phyloP scores from a whole-genome alignment of 2,329 filamentous ascomycete species.

The Venturia effusa region DNA sequence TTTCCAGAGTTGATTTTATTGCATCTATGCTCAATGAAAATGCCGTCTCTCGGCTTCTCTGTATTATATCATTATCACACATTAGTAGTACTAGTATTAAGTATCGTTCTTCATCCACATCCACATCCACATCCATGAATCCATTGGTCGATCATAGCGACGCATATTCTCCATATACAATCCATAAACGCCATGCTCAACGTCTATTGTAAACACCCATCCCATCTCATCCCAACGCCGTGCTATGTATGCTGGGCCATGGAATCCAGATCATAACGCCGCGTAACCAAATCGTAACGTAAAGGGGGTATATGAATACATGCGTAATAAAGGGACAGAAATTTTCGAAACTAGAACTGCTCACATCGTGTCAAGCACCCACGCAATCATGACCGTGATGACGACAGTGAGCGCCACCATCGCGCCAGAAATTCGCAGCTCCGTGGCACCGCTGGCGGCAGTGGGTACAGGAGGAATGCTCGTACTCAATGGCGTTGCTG shows the following conservation, averaged over 20 bases:
- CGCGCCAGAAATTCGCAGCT: neutral
- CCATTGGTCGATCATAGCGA: neutral
- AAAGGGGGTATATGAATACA: neutral
- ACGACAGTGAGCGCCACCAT: slow-evolving; percentile 2
- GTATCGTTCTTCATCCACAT: neutral
- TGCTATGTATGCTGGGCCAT: no score
- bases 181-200: neutral
- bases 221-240: no score
- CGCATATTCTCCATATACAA: neutral
- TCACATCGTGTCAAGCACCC: slow-evolving; percentile 3
- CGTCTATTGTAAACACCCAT: no score
- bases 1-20: no score
- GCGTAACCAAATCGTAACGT: slow-evolving; percentile 47
- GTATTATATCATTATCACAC: neutral
- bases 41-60: neutral
- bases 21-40: neutral
- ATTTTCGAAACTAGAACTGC: neutral
- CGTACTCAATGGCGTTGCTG: slow-evolving; percentile 13
- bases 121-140: neutral
- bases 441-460: slow-evolving; percentile 17
- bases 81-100: neutral
- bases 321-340: neutral
- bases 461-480: slow-evolving; percentile 20
- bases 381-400: slow-evolving; percentile 8
- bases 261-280: no score